Base-by-base conservation (phyloP, 306 rosid species). In the Citrullus amarus region DNA sequence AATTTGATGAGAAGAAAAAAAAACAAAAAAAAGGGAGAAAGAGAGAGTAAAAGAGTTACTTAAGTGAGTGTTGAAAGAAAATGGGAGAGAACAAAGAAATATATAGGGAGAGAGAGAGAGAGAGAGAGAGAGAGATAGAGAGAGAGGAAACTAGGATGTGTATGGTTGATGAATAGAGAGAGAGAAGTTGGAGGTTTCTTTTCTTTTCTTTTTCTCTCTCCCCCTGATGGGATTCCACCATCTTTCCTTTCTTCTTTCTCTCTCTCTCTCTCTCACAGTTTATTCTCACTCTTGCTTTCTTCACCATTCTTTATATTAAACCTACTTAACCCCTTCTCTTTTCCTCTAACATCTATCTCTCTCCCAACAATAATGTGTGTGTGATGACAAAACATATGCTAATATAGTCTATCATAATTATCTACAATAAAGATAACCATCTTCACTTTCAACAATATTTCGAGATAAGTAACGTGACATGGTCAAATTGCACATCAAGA, bases 261-360 rank as follows among this genome's bases (percentile, higher is more conserved):
- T 25, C 28, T 25, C 28, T 25, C 28, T 25, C 28, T 81, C 83
- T 86, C 85, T 86, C 77, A 81, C 85, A 76, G 83, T 76, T 83
- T 79, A 86, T 76, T 76, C 79, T 76, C 79, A 56, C 67, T 56
- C 53, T 76, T 36, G 54, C 79, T 76, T 54, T 56, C 65, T 76
- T 57, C 79, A 38, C 79, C 79, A 56, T 76, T 76, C 67, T 54
- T 76, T 76, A 50, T 76, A 76, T 56, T 28, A 50, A 41, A 53
- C 57, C 32, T 55, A 12, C 34, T 38, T n/a, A 44, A 44, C 50
- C 50, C 13, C 4, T 2, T 2, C 36, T 1, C 36, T 32, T 3
- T 32, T 1, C 1, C 36, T 32, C 0, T 2, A 32, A 25, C 28
- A 22, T 22, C 1, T n/a, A n/a, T 25, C 28, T 32, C 36, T 32